These are phyloP conservation scores for Magnusiomyces paraingens DNA, from an alignment of 1,139 yeast genomes.

Conservation along the genomic window DNA sequence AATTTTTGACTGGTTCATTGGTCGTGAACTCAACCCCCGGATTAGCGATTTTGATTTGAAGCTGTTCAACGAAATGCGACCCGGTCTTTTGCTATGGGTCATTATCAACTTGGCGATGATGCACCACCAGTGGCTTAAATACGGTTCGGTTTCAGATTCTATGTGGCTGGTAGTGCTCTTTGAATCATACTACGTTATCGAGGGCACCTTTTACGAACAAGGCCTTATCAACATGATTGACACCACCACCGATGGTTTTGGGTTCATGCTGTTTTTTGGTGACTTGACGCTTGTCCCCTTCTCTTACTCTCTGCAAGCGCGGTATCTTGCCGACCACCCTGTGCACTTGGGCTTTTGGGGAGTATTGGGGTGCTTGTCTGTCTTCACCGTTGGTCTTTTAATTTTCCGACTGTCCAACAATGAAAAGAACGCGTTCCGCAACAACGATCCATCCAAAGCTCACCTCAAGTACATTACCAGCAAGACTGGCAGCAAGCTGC, in stretches of 20 bases:
- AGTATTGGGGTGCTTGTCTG: conserved; percentile 36
- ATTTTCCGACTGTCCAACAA: conserved; percentile 79
- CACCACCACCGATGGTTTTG: conserved; percentile 92
- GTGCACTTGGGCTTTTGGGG: conserved; percentile 47
- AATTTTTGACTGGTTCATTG: conserved; percentile 93
- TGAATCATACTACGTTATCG: conserved; percentile 79
- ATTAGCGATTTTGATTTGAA: conserved; percentile 82
- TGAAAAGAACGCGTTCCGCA: conserved; percentile 79
- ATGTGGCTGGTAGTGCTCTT: conserved; percentile 59
- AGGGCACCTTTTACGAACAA: conserved; percentile 87
- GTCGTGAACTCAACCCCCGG: conserved; percentile 91
- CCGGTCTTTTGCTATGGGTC: conserved; percentile 87
- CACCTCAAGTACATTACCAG: conserved; percentile 65
- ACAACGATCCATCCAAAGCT: conserved; percentile 59
- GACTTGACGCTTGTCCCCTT: conserved; percentile 94
- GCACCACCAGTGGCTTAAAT: conserved; percentile 66
- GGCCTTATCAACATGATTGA: conserved; percentile 93
- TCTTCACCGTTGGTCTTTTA: conserved; percentile 58
- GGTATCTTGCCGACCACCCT: conserved; percentile 67
- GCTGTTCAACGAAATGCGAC: conserved; percentile 87
- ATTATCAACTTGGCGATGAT: conserved; percentile 70
- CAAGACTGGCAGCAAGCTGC: conserved; percentile 67
- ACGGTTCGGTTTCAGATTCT: conserved; percentile 64
- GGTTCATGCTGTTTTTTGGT: conserved; percentile 92
- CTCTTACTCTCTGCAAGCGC: conserved; percentile 77